Base-by-base conservation (phyloP, 2,329 filamentous ascomycete genomes). In the Kalaharituber pfeilii region DNA sequence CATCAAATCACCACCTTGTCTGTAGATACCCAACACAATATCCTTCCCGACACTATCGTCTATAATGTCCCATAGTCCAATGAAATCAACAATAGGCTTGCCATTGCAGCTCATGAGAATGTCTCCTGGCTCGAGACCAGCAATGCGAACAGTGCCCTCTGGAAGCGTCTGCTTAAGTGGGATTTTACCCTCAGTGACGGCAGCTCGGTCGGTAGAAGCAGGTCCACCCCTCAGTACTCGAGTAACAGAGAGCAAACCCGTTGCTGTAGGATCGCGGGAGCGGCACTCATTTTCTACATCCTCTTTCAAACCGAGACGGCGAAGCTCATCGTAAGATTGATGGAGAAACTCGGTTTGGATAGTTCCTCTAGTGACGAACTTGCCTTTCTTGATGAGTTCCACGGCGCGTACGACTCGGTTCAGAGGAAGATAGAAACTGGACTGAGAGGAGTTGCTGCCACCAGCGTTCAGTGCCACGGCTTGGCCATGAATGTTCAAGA, bases 31-130 rank as follows among this genome's bases (percentile, higher is more conserved):
- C 24, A 64, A 28, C 20, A 57, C 56, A 26, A 64, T 63, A 45
- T 63, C 59, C 29, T 60, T 49, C 24, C 55, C 62, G 26, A 64
- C 62, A 13, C 55, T 59, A 11, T 64, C 62, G 53, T 64, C 62
- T 50, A 64, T 64, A 22, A 64, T 64, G 11, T 60, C 57, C 62
- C 62, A 64, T n/a, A 64, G 47, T 25, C 54, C 57, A 29, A 63
- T 58, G 54, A 64, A 64, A 45, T 59, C 59, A 13, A 91, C 98
- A 67, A 96, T 91, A 59, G 96, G 80, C 65, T 89, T 84, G 62
- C 78, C 85, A 67, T 96, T 94, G 51, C 98, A 73, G 0, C 86
- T 93, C 57, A 98, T 77, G 55, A 98, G 79, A 52, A 98, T 84
- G 66, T 98, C 91, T 53, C 88, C 87, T 22, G 62, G 62, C 42